A percentile compares a stretch with the other conserved stretches of the same genome.
phyloP scores from a whole-genome alignment of 257 asterid genomes.

The Salvia hispanica region DNA sequence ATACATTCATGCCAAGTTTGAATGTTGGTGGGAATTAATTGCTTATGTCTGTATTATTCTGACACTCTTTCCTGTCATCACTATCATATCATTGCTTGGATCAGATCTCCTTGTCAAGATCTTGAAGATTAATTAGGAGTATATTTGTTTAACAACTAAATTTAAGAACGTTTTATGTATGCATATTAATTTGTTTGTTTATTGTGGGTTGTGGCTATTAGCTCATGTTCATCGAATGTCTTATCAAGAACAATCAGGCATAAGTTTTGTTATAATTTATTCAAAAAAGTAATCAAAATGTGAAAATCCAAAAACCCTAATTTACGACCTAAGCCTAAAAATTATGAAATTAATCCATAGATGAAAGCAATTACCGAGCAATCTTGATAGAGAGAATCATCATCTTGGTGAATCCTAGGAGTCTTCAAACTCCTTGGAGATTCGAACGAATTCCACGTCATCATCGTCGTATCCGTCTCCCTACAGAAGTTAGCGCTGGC shows the following conservation, averaged over 20 bases:
- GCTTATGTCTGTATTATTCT: conserved; percentile 22
- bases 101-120: not conserved
- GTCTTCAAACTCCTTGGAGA: conserved; percentile 50
- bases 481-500: conserved; percentile 50
- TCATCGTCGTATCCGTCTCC: conserved; percentile 45
- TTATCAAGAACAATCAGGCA: not conserved
- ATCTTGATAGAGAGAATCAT: conserved; percentile 53
- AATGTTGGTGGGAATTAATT: conserved; percentile 30
- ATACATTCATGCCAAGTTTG: conserved; percentile 7
- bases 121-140: too few relatives aligned
- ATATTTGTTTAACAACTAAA: not conserved
- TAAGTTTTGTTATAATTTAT: not conserved
- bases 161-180: not conserved
- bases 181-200: not conserved
- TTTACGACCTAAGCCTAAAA: not conserved
- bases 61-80: conserved; percentile 18
- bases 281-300: too few relatives aligned
- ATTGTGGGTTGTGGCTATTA: not conserved
- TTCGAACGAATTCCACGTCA: conserved; percentile 62
- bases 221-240: not conserved
- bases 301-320: not conserved
- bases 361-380: conserved; percentile 41
- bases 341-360: too few relatives aligned
- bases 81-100: conserved; percentile 17
- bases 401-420: conserved; percentile 36